Percentiles rank a stretch among this genome's conserved stretches.
phyloP scores from a whole-genome alignment of 441 rosid species.

The Euphorbia schlechtendalii region DNA sequence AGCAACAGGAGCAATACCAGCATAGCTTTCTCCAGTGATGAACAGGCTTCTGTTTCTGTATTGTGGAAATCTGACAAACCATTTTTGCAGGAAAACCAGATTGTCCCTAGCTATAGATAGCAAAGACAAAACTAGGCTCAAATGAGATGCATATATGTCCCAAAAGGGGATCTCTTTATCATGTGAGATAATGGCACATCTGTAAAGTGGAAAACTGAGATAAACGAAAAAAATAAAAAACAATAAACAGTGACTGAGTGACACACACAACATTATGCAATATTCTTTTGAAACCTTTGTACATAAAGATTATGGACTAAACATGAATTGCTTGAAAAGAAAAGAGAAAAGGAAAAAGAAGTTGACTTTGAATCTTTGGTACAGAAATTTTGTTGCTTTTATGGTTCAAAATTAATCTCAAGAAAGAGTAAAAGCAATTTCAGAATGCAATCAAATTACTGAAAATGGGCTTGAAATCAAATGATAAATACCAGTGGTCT shows the following conservation, averaged over 20 bases:
- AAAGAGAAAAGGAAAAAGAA: conserved; percentile 19
- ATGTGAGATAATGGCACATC: conserved; percentile 28
- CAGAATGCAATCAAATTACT: not conserved
- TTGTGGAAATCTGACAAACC: conserved; percentile 88
- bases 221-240: not conserved
- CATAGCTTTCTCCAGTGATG: conserved; percentile 96
- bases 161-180: conserved; percentile 31
- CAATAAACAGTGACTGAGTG: conserved; percentile 5
- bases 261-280: conserved; percentile 21
- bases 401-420: conserved; percentile 5
- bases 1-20: conserved; percentile 46
- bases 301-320: not conserved
- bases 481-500: conserved; percentile 54
- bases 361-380: conserved; percentile 35
- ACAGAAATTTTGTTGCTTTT: conserved; percentile 28
- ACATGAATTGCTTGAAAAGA: not conserved
- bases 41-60: conserved; percentile 83
- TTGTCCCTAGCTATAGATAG: conserved; percentile 75
- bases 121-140: conserved; percentile 27
- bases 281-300: conserved; percentile 14
- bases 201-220: conserved; percentile 25
- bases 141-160: conserved; percentile 11
- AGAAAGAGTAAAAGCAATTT: conserved; percentile 5
- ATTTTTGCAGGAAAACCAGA: conserved; percentile 78
- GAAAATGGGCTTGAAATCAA: not conserved